Evolutionary conservation across 192 early-diverging fungal genomes (phyloP).

Genomic region (Podila minutissima): DNA sequence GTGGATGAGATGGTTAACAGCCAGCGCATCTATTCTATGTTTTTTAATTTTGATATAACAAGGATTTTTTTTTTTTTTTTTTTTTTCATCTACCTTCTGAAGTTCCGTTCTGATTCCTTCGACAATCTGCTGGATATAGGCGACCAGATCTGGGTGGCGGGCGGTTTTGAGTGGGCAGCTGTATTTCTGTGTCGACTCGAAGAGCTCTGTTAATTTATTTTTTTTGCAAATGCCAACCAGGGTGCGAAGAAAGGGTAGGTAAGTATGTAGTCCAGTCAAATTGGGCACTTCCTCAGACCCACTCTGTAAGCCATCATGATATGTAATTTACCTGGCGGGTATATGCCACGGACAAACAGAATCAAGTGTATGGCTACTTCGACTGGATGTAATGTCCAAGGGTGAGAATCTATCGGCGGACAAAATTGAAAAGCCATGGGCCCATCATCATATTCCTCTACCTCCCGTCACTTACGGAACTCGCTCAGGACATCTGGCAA

Average conservation of each 20-base stretch:
- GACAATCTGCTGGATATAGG: constrained; percentile 33
- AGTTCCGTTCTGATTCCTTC: constrained; percentile 22
- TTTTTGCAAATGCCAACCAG: no score
- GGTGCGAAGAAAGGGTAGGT: not conserved
- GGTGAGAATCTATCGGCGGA: not conserved
- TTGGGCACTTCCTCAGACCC: no score
- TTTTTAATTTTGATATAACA: not conserved
- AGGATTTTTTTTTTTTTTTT: not conserved
- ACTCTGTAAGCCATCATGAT: no score
- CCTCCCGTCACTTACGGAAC: constrained; percentile 15
- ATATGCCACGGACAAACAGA: constrained; percentile 40
- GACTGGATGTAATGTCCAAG: constrained; percentile 1
- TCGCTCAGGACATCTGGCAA: constrained; percentile 32
- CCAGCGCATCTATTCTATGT: no score
- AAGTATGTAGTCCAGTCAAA: not conserved
- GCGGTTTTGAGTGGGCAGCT: constrained; percentile 39
- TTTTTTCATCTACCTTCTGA: constrained; percentile 4
- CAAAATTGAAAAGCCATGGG: not conserved
- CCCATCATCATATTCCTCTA: not conserved
- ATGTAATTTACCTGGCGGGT: constrained; percentile 33
- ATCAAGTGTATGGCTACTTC: constrained; percentile 47
- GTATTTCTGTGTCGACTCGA: constrained; percentile 47
- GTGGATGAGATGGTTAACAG: no score
- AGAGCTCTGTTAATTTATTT: constrained; percentile 8
- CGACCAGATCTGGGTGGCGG: constrained; percentile 28